Conservation (phyloP, 345 rosid species). For the Turritis glabra region DNA sequence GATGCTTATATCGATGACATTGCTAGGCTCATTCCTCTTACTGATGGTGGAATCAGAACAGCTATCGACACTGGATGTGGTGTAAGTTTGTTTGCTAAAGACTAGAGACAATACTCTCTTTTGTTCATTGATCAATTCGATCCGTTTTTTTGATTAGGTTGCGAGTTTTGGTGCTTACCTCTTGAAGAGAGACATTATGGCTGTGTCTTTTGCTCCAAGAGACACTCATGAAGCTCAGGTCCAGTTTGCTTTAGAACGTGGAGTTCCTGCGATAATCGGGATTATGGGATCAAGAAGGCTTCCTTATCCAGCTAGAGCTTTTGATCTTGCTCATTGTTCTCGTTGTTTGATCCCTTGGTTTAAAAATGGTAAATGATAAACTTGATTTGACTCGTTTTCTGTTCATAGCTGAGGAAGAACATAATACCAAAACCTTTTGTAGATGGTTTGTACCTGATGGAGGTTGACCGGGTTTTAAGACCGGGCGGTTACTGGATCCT, state of each 20-base stretch:
- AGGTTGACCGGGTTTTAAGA: constrained; percentile 88
- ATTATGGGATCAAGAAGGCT: constrained; percentile 82
- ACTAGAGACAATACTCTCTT: neutral
- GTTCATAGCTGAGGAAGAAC: constrained; percentile 1
- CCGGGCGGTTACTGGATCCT: constrained; percentile 99
- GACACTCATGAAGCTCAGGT: constrained; percentile 99
- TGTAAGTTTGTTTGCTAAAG: constrained; percentile 45
- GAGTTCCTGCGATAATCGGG: constrained; percentile 95
- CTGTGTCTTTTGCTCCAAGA: constrained; percentile 95
- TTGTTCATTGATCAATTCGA: neutral
- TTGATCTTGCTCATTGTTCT: constrained; percentile 96
- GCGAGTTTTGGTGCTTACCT: constrained; percentile 98
- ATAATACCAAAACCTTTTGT: constrained; percentile 25
- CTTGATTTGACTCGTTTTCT: neutral
- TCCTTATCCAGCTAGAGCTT: constrained; percentile 95
- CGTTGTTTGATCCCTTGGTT: constrained; percentile 96
- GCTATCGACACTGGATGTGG: constrained; percentile 98
- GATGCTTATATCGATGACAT: constrained; percentile 94
- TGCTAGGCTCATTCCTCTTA: constrained; percentile 70
- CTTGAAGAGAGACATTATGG: constrained; percentile 68
- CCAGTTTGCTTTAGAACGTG: constrained; percentile 93
- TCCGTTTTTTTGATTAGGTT: constrained; percentile 47
- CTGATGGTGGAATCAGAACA: constrained; percentile 73
- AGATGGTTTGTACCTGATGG: constrained; percentile 85
- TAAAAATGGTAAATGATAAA: constrained; percentile 47